phyloP scores from a whole-genome alignment of 768 basidiomycete genomes.

The Mycena epipterygia region DNA sequence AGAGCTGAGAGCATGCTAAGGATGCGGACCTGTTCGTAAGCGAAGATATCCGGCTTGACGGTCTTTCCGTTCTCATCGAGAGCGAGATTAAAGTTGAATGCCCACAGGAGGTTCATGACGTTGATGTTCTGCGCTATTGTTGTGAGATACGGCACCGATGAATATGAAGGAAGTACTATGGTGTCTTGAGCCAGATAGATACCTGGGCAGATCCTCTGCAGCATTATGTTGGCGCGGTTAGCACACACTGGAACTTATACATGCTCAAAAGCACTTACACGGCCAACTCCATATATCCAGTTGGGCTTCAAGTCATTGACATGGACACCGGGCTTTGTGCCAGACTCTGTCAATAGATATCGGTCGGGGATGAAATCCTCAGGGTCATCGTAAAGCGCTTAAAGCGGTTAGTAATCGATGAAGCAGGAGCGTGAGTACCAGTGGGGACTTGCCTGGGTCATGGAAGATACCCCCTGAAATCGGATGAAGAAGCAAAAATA shows the following conservation, averaged over 20 bases:
- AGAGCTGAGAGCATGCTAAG: neutral
- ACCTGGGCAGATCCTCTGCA: conserved; percentile 23
- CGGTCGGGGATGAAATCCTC: conserved; percentile 26
- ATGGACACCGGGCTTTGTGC: conserved; percentile 22
- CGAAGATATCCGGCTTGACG: conserved; percentile 29
- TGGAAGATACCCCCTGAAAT: conserved; percentile 26
- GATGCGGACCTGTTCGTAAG: conserved; percentile 33
- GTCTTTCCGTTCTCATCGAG: conserved; percentile 13
- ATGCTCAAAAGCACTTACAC: neutral
- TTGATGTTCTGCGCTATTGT: conserved; percentile 33
- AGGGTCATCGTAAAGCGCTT: conserved; percentile 24
- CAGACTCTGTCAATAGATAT: conserved; percentile 15
- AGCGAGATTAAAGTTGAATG: conserved; percentile 41
- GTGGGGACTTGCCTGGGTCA: conserved; percentile 8
- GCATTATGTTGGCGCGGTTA: neutral
- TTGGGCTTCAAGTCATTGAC: conserved; percentile 14
- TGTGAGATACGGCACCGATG: too few relatives aligned
- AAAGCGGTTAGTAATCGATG: neutral
- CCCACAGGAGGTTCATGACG: conserved; percentile 47
- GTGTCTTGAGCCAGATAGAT: conserved; percentile 27
- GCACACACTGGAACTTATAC: neutral
- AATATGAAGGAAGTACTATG: neutral
- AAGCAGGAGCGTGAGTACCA: neutral
- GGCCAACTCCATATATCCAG: conserved; percentile 15
- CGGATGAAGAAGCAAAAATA: neutral